These are phyloP conservation scores for Rubia peregrina DNA, from an alignment of 305 asterid genomes.

Conservation along the genomic window DNA sequence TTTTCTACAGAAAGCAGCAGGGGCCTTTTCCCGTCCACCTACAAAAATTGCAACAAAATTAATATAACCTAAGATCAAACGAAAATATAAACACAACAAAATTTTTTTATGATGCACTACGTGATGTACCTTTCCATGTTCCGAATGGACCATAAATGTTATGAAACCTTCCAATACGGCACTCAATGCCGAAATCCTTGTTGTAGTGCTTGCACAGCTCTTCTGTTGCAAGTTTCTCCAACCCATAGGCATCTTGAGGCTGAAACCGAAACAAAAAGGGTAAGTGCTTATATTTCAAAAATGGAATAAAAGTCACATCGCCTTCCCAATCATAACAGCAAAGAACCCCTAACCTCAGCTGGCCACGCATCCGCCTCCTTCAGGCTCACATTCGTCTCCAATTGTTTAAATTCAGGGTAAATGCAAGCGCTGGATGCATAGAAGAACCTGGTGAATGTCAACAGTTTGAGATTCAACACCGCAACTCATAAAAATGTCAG, in stretches of 20 bases:
- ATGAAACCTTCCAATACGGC: conserved; percentile 85
- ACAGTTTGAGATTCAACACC: background rate
- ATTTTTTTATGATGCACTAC: background rate
- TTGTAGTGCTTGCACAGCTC: conserved; percentile 82
- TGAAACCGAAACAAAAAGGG: conserved; percentile 5
- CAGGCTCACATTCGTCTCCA: conserved; percentile 90
- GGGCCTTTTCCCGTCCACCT: conserved; percentile 89
- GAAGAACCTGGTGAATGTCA: conserved; percentile 48
- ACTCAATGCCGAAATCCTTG: conserved; percentile 85
- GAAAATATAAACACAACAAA: background rate
- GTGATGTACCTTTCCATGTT: conserved; percentile 74
- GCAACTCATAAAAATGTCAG: background rate
- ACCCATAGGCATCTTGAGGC: conserved; percentile 96
- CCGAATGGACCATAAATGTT: conserved; percentile 89
- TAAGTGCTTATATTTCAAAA: background rate
- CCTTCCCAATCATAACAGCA: background rate
- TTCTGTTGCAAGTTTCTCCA: conserved; percentile 82
- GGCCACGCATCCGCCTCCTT: conserved; percentile 98
- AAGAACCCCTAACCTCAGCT: conserved; percentile 52
- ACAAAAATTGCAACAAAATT: background rate
- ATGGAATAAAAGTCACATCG: background rate
- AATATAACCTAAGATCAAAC: background rate
- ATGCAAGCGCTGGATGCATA: conserved; percentile 97
- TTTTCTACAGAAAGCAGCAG: conserved; percentile 93
- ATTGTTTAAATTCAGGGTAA: conserved; percentile 87